Base-by-base conservation (phyloP, 1,284 basidiomycete genomes). In the Golubevia pallescens region DNA sequence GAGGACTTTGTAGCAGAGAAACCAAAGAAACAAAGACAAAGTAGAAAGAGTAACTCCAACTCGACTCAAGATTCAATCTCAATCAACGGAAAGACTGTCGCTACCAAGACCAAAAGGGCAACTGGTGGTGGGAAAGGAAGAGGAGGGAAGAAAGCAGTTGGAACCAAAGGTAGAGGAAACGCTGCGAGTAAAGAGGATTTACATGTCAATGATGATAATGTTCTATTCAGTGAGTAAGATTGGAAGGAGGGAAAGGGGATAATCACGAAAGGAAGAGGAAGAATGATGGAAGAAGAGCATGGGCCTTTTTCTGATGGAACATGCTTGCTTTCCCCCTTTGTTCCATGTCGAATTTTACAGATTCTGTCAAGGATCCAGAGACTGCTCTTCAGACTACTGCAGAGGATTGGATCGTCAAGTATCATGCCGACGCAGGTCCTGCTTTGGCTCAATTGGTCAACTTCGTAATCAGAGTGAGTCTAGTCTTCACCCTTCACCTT, bases 321-420 rank as follows among this genome's bases (percentile, higher is more conserved):
- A 28, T 28, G 28, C 28, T 16, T 16, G 8, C 42, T 48, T 16
- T 48, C 8, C 16, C 42, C 16, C 42, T 48, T 48, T 48, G 42
- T 48, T 48, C 42, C 42, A 48, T 16, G 10, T 55, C 1, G 28
- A 28, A 28, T 28, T 28, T 34, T 54, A n/a, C 58, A 70, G 67
- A 79, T 55, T 71, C 78, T 4, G 74, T 83, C 62, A 74, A 77
- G 21, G 70, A 75, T 42, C 58, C 75, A 21, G 74, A 84, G 38
- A 64, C 66, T 8, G 74, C 71, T 2, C 63, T 85, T 16, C 78
- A 80, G 28, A 72, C 70, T 20, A 79, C 65, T 16, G 78, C 77
- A 24, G 80, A 85, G 60, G 81, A 85, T 67, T 85, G 82, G 82
- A 74, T 85, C n/a, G 73, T 80, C 2, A 28, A 48, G n/a, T 83